Evolutionary conservation across 345 rosid species (phyloP), one percentile per base, ranked within the genome.

Genomic region (Eucalyptus fibrosa): DNA sequence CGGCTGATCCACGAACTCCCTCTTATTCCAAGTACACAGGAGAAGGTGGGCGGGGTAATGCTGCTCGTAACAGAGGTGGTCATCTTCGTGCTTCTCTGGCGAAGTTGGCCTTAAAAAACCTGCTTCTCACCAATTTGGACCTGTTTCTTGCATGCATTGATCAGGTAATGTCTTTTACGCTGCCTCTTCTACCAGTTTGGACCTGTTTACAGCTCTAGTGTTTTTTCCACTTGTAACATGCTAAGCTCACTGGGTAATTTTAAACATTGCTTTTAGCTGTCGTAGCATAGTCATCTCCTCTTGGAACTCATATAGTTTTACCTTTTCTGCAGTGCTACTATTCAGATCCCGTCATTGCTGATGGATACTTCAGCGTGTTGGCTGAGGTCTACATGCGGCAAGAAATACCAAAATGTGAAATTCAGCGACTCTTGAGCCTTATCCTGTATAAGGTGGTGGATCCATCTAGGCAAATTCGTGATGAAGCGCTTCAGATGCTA

Each of bases 341-440:
- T 93, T 97, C 99, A 87, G 99, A 97, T 92, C 94, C 98, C 87
- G 96, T 97, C 90, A 96, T 97, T 91, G 99, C 99, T 15, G 99
- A 97, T 88, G 99, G 99, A 89, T 97, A 97, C 96, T 97, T 97
- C 94, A 97, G 98, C 91, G 99, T 96, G 90, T 91, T 97, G 91
- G 99, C 99, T 86, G 99, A 97, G 96, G 99, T 98, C 88, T 97
- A 98, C 94, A 98, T 98, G 99, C 97, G 99, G 90, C 96, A 96
- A 93, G 99, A 98, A 91, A 96, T 97, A 91, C 99, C 99, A 88
- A 96, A 95, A 92, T 98, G 99, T 92, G 99, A 98, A 91, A 95
- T 96, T 87, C 99, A 98, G 93, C 94, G 99, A 91, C 98, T 98
- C 72, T 90, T 98, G 92, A 98, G 99, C 91, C 95, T 98, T 91